These are phyloP conservation scores for Geotrichum phurueaensis DNA, from an alignment of 1,139 yeast species.

Conservation along the genomic window DNA sequence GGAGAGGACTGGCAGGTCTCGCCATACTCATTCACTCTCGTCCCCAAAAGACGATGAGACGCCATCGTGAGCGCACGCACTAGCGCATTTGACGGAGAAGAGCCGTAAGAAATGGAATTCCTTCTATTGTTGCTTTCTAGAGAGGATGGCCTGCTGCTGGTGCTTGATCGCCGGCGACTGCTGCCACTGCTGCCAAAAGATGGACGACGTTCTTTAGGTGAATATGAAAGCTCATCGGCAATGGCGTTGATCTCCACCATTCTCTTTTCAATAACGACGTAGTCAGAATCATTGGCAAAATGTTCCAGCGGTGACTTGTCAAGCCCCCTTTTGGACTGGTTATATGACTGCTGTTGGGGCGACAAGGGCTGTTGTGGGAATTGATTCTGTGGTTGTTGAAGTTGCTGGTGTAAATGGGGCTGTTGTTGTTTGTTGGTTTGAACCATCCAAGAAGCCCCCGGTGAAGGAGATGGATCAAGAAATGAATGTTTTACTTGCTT, in stretches of 20 bases:
- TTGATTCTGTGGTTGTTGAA: conserved; percentile 2
- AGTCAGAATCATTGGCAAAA: conserved; percentile 57
- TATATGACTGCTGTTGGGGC: conserved; percentile 1
- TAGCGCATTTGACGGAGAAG: conserved; percentile 86
- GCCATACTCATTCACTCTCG: conserved; percentile 27
- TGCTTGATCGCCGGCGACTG: conserved; percentile 18
- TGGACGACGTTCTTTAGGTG: conserved; percentile 22
- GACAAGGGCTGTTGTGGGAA: not conserved
- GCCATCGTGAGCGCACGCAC: conserved; percentile 85
- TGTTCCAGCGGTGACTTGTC: not conserved
- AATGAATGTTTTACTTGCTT: not conserved
- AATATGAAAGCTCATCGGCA: conserved; percentile 72
- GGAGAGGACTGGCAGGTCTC: conserved; percentile 33
- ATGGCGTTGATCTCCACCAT: conserved; percentile 92
- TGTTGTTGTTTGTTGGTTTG: conserved; percentile 1
- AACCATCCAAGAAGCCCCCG: conserved; percentile 26
- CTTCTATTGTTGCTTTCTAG: conserved; percentile 18
- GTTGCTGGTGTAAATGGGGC: not conserved
- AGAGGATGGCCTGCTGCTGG: conserved; percentile 9
- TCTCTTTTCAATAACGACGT: conserved; percentile 89
- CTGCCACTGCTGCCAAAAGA: conserved; percentile 3
- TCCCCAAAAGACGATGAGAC: conserved; percentile 78
- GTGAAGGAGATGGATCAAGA: conserved; percentile 24
- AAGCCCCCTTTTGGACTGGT: not conserved
- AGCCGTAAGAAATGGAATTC: conserved; percentile 38